These are phyloP conservation scores for Suillus subalutaceus DNA, from an alignment of 768 basidiomycete species.

Conservation along the genomic window DNA sequence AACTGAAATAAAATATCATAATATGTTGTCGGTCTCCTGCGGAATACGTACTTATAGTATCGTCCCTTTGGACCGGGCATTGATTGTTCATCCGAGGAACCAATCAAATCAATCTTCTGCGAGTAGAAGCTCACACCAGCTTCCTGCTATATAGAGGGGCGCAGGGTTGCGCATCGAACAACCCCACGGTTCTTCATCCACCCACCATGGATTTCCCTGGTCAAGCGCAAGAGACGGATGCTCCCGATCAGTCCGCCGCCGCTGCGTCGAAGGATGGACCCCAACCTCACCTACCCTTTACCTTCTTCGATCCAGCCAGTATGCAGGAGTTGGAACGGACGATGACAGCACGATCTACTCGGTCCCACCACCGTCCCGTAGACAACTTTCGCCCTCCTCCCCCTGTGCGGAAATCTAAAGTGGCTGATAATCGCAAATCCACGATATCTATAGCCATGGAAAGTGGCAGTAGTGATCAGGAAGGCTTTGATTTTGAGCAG, in stretches of 20 bases:
- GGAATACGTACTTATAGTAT: neutral
- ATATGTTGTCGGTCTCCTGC: neutral
- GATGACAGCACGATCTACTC: constrained; percentile 5
- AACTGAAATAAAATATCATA: neutral
- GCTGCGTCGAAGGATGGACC: neutral
- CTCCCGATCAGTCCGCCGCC: neutral
- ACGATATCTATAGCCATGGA: constrained; percentile 5
- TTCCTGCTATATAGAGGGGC: neutral
- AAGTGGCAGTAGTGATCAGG: constrained; percentile 32
- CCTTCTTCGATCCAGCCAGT: constrained; percentile 6
- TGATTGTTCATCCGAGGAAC: too few relatives aligned
- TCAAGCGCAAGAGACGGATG: neutral
- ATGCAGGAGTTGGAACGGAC: constrained; percentile 3
- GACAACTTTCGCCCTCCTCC: neutral
- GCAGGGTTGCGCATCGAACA: neutral
- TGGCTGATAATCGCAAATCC: neutral
- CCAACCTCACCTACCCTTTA: neutral
- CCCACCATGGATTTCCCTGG: neutral
- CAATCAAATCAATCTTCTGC: too few relatives aligned
- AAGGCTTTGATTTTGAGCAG: constrained; percentile 37
- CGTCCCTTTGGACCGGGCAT: neutral
- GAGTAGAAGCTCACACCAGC: neutral
- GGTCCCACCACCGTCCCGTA: neutral
- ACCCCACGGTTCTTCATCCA: neutral
- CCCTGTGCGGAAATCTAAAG: neutral